Evolutionary conservation across 1,284 basidiomycete species (phyloP).

Genomic region (Pisolithus thermaeus): DNA sequence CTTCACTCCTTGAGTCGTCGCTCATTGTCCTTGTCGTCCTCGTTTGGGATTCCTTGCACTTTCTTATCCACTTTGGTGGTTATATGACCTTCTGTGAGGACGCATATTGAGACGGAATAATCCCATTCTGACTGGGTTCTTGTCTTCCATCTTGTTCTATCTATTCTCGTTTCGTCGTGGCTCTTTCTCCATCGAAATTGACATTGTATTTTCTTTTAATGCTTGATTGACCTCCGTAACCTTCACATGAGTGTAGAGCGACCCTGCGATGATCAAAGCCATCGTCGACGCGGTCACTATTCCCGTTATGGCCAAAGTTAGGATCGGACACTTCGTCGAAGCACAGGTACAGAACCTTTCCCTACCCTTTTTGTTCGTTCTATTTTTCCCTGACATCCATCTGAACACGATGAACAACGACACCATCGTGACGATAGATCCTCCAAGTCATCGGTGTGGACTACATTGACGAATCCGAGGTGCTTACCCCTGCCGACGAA

Average conservation of each 20-base stretch:
- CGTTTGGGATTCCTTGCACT: no score
- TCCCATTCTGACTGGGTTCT: not conserved
- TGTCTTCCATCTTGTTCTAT: not conserved
- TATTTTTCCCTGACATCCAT: not conserved
- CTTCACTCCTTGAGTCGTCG: no score
- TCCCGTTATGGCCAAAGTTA: conserved; percentile 89
- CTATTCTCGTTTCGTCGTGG: not conserved
- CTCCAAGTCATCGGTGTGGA: conserved; percentile 93
- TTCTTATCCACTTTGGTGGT: no score
- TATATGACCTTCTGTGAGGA: no score
- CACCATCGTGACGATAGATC: conserved; percentile 48
- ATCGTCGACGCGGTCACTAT: conserved; percentile 91
- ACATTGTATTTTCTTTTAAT: no score
- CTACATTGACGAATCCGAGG: conserved; percentile 98
- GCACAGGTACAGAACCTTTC: conserved; percentile 60
- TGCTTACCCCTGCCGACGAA: conserved; percentile 93
- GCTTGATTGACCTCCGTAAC: not conserved
- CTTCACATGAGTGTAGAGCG: conserved; percentile 57
- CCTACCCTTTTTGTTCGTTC: not conserved
- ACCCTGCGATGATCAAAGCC: conserved; percentile 95
- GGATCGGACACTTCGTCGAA: conserved; percentile 97
- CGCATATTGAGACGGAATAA: no score
- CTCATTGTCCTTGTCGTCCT: no score
- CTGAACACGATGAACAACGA: not conserved
- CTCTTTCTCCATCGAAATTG: no score